phyloP scores from a whole-genome alignment of 345 rosid species.

The Eutrema japonicum region DNA sequence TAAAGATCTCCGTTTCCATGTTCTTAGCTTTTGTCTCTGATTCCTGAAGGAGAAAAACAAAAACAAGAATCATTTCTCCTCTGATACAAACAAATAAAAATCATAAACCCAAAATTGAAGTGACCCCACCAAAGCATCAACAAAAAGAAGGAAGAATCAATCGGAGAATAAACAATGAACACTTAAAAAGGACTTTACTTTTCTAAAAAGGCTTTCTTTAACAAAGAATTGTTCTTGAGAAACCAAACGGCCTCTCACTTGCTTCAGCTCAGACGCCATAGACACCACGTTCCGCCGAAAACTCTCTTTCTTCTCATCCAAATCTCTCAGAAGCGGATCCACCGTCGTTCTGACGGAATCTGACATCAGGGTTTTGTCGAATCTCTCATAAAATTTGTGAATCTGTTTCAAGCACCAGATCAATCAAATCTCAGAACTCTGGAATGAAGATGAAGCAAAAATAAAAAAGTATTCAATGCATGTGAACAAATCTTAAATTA shows the following conservation, averaged over 20 bases:
- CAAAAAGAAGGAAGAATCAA: constrained; percentile 32
- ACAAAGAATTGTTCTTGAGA: constrained; percentile 71
- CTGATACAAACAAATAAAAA: neutral
- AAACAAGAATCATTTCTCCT: constrained; percentile 5
- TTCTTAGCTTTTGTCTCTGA: constrained; percentile 71
- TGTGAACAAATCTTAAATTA: constrained; percentile 46
- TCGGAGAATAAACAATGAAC: constrained; percentile 7
- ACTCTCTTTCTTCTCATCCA: constrained; percentile 85
- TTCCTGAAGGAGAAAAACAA: constrained; percentile 51
- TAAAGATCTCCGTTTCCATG: constrained; percentile 67
- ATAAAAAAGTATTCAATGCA: constrained; percentile 43
- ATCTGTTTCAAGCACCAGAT: constrained; percentile 29
- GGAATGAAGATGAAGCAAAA: neutral
- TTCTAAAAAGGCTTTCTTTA: constrained; percentile 69
- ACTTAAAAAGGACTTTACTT: constrained; percentile 48
- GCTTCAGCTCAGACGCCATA: constrained; percentile 83
- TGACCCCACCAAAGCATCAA: constrained; percentile 47
- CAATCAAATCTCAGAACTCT: constrained; percentile 40
- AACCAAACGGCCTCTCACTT: constrained; percentile 76
- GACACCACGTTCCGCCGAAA: constrained; percentile 84
- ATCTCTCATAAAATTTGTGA: constrained; percentile 24
- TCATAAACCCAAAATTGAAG: constrained; percentile 11
- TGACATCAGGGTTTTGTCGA: constrained; percentile 48
- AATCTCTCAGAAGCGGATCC: constrained; percentile 85
- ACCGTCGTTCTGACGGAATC: constrained; percentile 34